Evolutionary conservation across 2,329 filamentous ascomycete genomes (phyloP).

Genomic region (Penicillium palitans): DNA sequence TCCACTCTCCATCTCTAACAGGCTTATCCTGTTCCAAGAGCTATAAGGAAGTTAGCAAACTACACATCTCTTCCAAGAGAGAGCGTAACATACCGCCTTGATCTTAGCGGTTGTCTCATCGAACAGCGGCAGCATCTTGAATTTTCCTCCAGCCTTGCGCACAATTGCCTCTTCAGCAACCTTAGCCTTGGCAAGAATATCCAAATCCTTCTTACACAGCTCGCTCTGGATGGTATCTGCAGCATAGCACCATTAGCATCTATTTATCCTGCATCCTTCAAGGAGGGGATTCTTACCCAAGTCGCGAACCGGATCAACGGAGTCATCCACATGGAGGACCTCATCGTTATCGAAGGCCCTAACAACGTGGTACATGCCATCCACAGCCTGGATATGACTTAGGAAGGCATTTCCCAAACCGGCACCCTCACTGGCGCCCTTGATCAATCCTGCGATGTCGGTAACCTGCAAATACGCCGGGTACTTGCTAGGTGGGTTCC

Average conservation of each 20-base stretch:
- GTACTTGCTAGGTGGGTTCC: constrained; percentile 8
- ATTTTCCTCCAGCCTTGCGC: constrained; percentile 7
- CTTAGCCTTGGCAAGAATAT: constrained; percentile 7
- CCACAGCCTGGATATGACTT: constrained; percentile 8
- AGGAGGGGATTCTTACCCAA: background rate
- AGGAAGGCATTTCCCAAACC: constrained; percentile 10
- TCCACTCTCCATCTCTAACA: constrained; percentile 10
- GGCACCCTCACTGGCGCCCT: constrained; percentile 4
- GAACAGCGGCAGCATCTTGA: constrained; percentile 11
- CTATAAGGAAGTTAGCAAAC: background rate
- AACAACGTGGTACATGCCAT: constrained; percentile 11
- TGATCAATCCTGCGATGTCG: constrained; percentile 7
- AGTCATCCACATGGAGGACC: constrained; percentile 6
- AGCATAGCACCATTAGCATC: background rate
- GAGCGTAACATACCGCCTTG: background rate
- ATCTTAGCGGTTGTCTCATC: constrained; percentile 10
- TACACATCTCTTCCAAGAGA: background rate
- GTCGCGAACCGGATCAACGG: constrained; percentile 1
- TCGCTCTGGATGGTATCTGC: constrained; percentile 10
- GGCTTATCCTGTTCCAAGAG: constrained; percentile 8
- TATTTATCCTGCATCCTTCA: background rate
- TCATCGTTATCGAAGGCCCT: constrained; percentile 4
- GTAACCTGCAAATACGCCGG: constrained; percentile 10
- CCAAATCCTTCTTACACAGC: constrained; percentile 10
- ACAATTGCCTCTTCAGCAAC: constrained; percentile 7